phyloP scores from a whole-genome alignment of 2,329 filamentous ascomycete species.

The Aspergillus sp. region DNA sequence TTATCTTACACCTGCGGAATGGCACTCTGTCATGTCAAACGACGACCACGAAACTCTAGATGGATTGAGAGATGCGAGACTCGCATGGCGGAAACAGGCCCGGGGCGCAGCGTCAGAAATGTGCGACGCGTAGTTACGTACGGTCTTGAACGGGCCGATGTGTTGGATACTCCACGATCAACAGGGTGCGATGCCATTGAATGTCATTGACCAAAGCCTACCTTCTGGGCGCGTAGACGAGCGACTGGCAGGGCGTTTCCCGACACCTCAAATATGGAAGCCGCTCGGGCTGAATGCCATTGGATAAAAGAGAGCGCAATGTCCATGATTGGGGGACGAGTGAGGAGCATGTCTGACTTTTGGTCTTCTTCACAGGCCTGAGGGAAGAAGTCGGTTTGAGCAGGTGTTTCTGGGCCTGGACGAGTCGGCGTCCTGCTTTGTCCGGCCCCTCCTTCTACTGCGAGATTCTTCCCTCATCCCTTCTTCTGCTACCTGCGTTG shows the following conservation, averaged over 20 bases:
- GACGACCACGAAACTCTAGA: not conserved
- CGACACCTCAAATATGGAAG: not conserved
- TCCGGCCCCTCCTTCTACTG: conserved; percentile 1
- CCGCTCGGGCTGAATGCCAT: conserved; percentile 2
- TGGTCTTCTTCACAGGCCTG: not conserved
- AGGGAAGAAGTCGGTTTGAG: not conserved
- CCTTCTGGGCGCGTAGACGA: conserved; percentile 10
- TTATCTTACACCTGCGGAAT: not conserved
- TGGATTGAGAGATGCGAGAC: conserved; percentile 11
- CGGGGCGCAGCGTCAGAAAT: not conserved
- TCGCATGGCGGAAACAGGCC: conserved; percentile 2
- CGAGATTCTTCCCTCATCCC: not conserved
- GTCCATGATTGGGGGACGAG: conserved; percentile 5
- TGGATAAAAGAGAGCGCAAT: conserved; percentile 3
- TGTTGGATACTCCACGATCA: not conserved
- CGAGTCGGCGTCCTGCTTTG: not conserved
- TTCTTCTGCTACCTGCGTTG: not conserved
- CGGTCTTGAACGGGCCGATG: not conserved
- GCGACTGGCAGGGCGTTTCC: conserved; percentile 1
- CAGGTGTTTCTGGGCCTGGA: not conserved
- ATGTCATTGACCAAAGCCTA: not conserved
- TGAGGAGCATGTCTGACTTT: conserved; percentile 4
- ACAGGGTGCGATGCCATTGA: not conserved
- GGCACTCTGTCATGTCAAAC: conserved; percentile 3
- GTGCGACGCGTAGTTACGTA: not conserved